Conservation (phyloP, 805 yeast species). For the Wickerhamia fluorescens region DNA sequence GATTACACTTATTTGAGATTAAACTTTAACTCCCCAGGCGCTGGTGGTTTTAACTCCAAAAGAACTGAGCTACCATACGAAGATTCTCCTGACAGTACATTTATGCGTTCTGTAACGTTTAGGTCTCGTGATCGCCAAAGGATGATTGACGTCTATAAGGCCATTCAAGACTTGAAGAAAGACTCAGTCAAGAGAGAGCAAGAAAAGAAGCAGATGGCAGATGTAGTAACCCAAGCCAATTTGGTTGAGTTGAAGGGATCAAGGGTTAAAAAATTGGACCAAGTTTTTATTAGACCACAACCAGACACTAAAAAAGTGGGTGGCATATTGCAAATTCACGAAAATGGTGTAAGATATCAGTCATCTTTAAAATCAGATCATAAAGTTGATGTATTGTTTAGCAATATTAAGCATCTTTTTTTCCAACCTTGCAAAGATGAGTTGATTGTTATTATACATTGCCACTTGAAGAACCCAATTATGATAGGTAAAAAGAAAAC, state of each 20-base stretch:
- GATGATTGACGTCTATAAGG: constrained; percentile 82
- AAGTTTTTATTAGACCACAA: constrained; percentile 87
- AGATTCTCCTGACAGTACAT: constrained; percentile 77
- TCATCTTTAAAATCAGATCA: constrained; percentile 81
- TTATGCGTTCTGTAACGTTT: constrained; percentile 78
- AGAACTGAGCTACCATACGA: constrained; percentile 86
- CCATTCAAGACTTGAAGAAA: constrained; percentile 86
- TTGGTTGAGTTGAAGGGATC: constrained; percentile 76
- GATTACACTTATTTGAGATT: constrained; percentile 85
- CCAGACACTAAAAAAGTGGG: constrained; percentile 97
- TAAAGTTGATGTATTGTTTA: constrained; percentile 77
- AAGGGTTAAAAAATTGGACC: constrained; percentile 80
- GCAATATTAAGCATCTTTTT: constrained; percentile 86
- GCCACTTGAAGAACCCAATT: constrained; percentile 86
- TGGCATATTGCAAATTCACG: constrained; percentile 85
- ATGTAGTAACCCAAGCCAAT: constrained; percentile 88
- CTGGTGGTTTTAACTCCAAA: constrained; percentile 60
- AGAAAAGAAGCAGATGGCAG: constrained; percentile 87
- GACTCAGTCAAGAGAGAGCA: constrained; percentile 85
- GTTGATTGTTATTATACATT: constrained; percentile 83
- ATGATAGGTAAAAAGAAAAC: constrained; percentile 95
- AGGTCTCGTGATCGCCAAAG: constrained; percentile 88
- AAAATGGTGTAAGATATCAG: constrained; percentile 92
- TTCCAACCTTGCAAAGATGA: constrained; percentile 97
- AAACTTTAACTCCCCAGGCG: constrained; percentile 91